Conservation (phyloP, 208 protist species). For the Acanthamoeba divionensis region DNA sequence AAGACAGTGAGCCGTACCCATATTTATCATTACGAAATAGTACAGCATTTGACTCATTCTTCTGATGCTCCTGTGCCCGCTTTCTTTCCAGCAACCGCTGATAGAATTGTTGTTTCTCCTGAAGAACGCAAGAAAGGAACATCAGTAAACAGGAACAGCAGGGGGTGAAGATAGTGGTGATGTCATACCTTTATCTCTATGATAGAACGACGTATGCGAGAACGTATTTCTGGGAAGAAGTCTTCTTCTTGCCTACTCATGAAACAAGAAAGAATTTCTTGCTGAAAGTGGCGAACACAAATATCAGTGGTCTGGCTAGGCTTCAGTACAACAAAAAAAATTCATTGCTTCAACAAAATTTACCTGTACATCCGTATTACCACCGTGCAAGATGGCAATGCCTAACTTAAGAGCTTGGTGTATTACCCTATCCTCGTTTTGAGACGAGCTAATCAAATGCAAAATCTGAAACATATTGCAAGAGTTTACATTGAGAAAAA, state of each 20-base stretch:
- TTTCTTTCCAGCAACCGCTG: background rate
- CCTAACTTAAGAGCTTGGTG: background rate
- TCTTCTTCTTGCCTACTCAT: background rate
- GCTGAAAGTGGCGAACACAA: no score
- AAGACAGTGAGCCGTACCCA: no score
- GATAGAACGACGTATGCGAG: conserved; percentile 16
- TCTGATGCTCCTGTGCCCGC: conserved; percentile 12
- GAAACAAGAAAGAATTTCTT: conserved; percentile 2
- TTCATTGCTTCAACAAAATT: no score
- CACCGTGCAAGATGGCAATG: conserved; percentile 16
- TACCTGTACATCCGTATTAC: background rate
- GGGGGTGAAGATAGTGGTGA: no score
- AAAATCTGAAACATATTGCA: background rate
- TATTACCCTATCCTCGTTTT: background rate
- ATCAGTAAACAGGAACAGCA: no score
- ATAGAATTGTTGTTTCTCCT: conserved; percentile 45
- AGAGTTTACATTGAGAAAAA: background rate
- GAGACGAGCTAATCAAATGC: background rate
- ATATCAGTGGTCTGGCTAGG: no score
- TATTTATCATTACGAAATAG: background rate
- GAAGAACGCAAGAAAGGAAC: no score
- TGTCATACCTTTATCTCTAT: conserved; percentile 28
- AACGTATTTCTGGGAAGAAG: conserved; percentile 13
- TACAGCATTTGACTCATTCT: background rate
- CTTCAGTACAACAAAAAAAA: no score